Conservation (phyloP, 2,329 filamentous ascomycete genomes). For the Pseudogymnoascus sp. region DNA sequence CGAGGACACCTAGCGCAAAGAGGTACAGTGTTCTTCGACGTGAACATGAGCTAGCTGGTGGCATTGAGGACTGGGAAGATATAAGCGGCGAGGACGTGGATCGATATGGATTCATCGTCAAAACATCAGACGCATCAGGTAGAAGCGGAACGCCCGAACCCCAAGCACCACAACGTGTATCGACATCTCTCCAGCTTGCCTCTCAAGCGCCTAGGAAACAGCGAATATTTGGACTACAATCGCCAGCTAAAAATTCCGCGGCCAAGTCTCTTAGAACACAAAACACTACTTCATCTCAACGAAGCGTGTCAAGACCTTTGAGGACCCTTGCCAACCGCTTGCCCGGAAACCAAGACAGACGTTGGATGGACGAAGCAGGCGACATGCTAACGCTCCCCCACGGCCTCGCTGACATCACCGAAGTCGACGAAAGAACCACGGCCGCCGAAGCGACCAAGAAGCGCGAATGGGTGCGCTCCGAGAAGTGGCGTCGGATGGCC, state of each 20-base stretch:
- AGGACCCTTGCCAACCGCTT: conserved; percentile 51
- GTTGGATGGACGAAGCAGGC: conserved; percentile 56
- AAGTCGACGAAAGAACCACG: conserved; percentile 46
- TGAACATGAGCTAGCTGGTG: conserved; percentile 43
- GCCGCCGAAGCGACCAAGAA: conserved; percentile 48
- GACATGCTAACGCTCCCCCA: conserved; percentile 56
- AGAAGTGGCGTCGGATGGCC: conserved; percentile 62
- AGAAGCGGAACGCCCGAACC: conserved; percentile 26
- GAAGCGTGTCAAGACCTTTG: conserved; percentile 45
- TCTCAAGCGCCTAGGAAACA: conserved; percentile 24
- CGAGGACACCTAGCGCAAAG: conserved; percentile 17
- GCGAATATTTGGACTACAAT: conserved; percentile 26
- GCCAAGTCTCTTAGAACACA: conserved; percentile 51
- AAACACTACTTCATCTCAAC: conserved; percentile 21
- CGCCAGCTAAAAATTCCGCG: conserved; percentile 47
- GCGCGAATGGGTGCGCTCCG: conserved; percentile 53
- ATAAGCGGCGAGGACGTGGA: conserved; percentile 53
- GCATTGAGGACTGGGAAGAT: conserved; percentile 60
- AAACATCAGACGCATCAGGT: conserved; percentile 20
- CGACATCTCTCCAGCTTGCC: conserved; percentile 24
- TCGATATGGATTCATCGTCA: conserved; percentile 57
- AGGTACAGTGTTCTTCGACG: conserved; percentile 24
- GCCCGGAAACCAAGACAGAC: conserved; percentile 51
- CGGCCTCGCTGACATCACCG: conserved; percentile 45
- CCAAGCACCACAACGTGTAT: conserved; percentile 24